Evolutionary conservation across 139 green algal species (phyloP), one percentile per base, ranked within the genome.

Genomic region (Dunaliella primolecta): DNA sequence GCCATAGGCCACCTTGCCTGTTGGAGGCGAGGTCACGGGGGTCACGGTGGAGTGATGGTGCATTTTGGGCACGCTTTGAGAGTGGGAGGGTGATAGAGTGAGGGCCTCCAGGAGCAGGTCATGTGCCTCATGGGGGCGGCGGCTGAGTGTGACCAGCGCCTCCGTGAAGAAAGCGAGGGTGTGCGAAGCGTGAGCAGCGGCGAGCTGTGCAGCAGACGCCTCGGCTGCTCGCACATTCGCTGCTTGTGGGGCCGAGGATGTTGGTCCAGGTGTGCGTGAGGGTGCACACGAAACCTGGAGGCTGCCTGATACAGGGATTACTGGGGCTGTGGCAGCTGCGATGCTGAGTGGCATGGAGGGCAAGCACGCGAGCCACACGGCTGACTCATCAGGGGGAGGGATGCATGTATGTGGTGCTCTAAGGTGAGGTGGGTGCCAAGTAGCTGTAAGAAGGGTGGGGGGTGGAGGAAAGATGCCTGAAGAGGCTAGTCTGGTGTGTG

Each of bases 331-430:
- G 25, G 0, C 1, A 1, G 55, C 3, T 2, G 7, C 0, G 25
- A 27, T 70, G 71, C 33, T 78, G 80, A 27, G 32, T 1, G 46
- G 35, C 2, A 78, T 46, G 32, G 55, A 24, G 0, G 86, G 85
- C 23, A 93, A 71, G 30, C 83, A 38, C n/a, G 79, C 84, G 78
- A 93, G 55, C 90, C 90, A 93, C 57, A 93, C 74, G 30, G 55
- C 33, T 29, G 81, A 85, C 82, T 93, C 90, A 35, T 81, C 81
- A 84, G 64, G 36, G 84, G 80, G 21, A 70, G 81, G 75, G 87
- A 72, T 1, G 3, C 78, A 1, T 71, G n/a, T 32, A 7, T 7
- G n/a, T 20, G 7, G 72, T 78, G 72, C 72, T 21, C 30, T 20
- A 36, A 20, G n/a, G n/a, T 78, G n/a, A 3, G 46, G 46, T 64